These are phyloP conservation scores for Penicillium freii DNA, from an alignment of 2,329 filamentous ascomycete species.

Conservation along the genomic window DNA sequence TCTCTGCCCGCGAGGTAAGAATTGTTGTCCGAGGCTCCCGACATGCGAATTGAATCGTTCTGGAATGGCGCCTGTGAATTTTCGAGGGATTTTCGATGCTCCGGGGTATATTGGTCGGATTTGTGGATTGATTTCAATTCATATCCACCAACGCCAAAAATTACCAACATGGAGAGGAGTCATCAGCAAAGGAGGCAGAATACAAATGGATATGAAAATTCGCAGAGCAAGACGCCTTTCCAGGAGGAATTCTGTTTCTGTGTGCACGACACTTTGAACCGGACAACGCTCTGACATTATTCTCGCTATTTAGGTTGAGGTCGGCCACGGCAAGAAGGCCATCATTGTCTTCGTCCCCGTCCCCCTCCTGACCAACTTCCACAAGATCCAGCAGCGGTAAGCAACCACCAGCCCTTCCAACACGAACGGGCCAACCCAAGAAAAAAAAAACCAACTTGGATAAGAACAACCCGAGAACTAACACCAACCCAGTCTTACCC, in stretches of 20 bases:
- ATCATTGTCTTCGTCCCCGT: constrained; percentile 99
- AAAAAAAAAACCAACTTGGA: not conserved
- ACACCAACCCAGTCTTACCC: constrained; percentile 71
- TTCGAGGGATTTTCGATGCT: constrained; percentile 12
- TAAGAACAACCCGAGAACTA: constrained; percentile 8
- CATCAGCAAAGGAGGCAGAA: not conserved
- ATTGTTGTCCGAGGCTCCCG: constrained; percentile 14
- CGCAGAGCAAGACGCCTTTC: constrained; percentile 9
- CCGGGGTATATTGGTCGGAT: constrained; percentile 15
- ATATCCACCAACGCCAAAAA: constrained; percentile 6
- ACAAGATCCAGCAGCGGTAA: constrained; percentile 99
- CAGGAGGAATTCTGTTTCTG: constrained; percentile 11
- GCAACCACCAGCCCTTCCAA: constrained; percentile 32
- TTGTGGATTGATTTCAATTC: constrained; percentile 16
- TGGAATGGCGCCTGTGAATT: constrained; percentile 20
- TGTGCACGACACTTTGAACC: constrained; percentile 12
- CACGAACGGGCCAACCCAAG: not conserved
- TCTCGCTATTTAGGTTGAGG: constrained; percentile 77
- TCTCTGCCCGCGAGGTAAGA: constrained; percentile 98
- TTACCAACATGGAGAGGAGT: not conserved
- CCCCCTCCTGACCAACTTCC: constrained; percentile 96
- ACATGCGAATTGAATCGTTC: constrained; percentile 10
- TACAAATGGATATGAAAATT: not conserved
- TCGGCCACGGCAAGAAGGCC: constrained; percentile 99
- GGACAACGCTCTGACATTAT: constrained; percentile 28